A percentile compares a stretch with the other conserved stretches of the same genome.
Conservation (phyloP, 805 yeast species). For the Saturnispora sekii region DNA sequence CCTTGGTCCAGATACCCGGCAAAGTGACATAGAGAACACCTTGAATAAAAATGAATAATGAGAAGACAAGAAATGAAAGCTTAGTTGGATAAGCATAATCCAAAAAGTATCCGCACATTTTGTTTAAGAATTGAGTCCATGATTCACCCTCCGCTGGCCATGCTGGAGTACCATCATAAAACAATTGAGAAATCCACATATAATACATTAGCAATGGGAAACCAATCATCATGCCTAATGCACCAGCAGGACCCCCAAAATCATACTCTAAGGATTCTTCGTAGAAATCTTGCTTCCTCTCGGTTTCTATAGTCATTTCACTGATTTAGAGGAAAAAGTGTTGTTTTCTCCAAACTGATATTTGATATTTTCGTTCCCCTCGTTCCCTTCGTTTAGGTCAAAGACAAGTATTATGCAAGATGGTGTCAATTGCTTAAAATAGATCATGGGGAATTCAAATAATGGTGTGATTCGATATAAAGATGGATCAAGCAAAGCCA, state of each 20-base stretch:
- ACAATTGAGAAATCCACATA: conserved; percentile 87
- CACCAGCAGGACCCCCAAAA: conserved; percentile 91
- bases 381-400: not conserved
- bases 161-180: conserved; percentile 67
- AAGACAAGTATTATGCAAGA: too few relatives aligned
- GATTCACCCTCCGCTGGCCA: conserved; percentile 50
- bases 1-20: conserved; percentile 93
- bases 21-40: conserved; percentile 65
- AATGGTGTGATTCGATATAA: too few relatives aligned
- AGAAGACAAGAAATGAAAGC: conserved; percentile 61
- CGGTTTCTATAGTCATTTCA: not conserved
- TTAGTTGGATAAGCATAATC: conserved; percentile 50
- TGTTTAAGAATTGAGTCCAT: conserved; percentile 39
- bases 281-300: not conserved
- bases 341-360: too few relatives aligned
- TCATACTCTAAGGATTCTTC: conserved; percentile 47
- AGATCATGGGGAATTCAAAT: too few relatives aligned
- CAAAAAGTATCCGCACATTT: conserved; percentile 35
- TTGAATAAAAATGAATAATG: conserved; percentile 61
- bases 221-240: conserved; percentile 81
- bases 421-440: too few relatives aligned
- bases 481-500: too few relatives aligned
- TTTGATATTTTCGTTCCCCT: conserved; percentile 1
- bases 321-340: not conserved
- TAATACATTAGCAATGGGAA: conserved; percentile 93